Base-by-base conservation (phyloP, 768 basidiomycete species). In the Suillus lakei region DNA sequence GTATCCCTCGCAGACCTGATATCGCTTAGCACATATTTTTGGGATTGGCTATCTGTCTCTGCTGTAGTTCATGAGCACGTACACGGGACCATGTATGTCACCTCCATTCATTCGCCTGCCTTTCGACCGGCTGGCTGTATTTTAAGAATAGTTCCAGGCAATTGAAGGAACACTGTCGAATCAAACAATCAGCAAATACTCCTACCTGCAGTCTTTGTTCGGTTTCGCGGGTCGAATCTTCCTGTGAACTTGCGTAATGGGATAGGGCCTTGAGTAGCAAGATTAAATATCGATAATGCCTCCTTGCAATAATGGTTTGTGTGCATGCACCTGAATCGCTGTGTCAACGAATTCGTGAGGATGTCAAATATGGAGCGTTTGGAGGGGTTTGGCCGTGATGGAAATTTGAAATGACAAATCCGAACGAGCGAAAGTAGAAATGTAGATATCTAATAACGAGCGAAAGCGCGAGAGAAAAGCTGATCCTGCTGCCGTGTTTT, bases 1-100 rank as follows among this genome's bases (percentile, higher is more conserved):
- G 63, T 77, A 73, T 61, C 67, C 72, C 60, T 68, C 76, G n/a
- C 73, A 78, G 65, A 66, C 38, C 62, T 77, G 70, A 68, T 67
- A 16, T 53, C 8, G 18, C 16, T 18, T 5, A 30, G 16, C 30
- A 30, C 16, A 32, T 48, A 5, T 50, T 18, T 38, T 28, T 36
- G 32, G 36, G 15, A 58, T 38, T 10, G 16, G 56, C 38, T n/a
- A 18, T 13, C 21, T 58, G 26, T 16, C 10, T n/a, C 28, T 51
- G 1, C 30, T 6, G 10, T n/a, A 16, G 30, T 53, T 30, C 21
- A 53, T 53, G 18, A 12, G 9, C 21, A 53, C 30, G 32, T 32
- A 2, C 28, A n/a, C 30, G 3, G 30, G 53, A 32, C 30, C 10
- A 21, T 53, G 30, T 2, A 32, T 54, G 30, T 12, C 30, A 32